Conservation (phyloP, 352 stramenopile genomes). For the Pythium aquatile region DNA sequence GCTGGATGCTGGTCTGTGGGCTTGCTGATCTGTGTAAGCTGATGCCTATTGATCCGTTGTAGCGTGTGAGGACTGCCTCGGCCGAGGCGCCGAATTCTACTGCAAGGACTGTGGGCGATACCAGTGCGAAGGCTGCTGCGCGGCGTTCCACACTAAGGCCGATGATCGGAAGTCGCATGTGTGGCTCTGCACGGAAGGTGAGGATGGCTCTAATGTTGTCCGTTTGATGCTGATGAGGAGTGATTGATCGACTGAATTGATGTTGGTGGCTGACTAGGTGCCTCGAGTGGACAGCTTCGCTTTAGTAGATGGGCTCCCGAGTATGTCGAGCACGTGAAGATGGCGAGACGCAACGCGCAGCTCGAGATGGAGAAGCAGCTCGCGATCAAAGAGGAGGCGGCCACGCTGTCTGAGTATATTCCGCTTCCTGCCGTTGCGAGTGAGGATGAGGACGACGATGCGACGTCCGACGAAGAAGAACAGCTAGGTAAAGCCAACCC, state of each 20-base stretch:
- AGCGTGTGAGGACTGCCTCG: constrained; percentile 58
- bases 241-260: not conserved
- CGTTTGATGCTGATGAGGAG: not conserved
- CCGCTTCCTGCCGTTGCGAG: not conserved
- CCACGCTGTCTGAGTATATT: constrained; percentile 8
- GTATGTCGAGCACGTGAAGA: constrained; percentile 50
- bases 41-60: not conserved
- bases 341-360: constrained; percentile 25
- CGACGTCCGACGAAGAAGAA: constrained; percentile 19
- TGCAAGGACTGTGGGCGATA: constrained; percentile 53
- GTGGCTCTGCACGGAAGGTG: constrained; percentile 65
- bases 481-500: not conserved
- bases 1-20: not conserved
- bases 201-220: not conserved
- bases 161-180: constrained; percentile 29
- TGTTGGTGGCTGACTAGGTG: constrained; percentile 23
- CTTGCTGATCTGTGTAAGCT: not conserved
- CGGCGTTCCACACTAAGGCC: not conserved
- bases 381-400: constrained; percentile 15
- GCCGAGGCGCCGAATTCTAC: constrained; percentile 47
- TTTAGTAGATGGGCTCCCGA: constrained; percentile 44
- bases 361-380: constrained; percentile 13
- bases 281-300: constrained; percentile 37
- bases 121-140: constrained; percentile 63
- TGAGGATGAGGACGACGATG: constrained; percentile 9